Percentiles rank a stretch among this genome's conserved stretches.
phyloP scores from a whole-genome alignment of 768 basidiomycete genomes.

The Suillus subluteus region DNA sequence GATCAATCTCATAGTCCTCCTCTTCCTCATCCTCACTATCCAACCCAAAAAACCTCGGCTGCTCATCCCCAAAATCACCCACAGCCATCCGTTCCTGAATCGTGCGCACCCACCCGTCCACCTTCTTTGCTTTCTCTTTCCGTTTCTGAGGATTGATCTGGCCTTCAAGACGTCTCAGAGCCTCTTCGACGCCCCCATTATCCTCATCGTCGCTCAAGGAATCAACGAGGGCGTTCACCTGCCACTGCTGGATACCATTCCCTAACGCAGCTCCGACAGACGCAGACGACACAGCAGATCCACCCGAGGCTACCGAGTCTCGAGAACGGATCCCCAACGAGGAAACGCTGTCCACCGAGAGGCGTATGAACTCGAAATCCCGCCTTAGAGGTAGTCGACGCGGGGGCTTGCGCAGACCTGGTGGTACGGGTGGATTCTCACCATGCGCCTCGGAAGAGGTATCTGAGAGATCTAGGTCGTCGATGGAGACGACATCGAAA shows the following conservation, averaged over 20 bases:
- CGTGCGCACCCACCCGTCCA: slow-evolving; percentile 80
- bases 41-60: slow-evolving; percentile 55
- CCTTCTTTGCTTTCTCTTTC: slow-evolving; percentile 72
- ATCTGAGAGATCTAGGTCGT: slow-evolving; percentile 82
- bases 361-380: slow-evolving; percentile 79
- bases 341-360: slow-evolving; percentile 72
- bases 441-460: slow-evolving; percentile 60
- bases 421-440: slow-evolving; percentile 44
- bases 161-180: slow-evolving; percentile 80
- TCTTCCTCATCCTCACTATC: slow-evolving; percentile 46
- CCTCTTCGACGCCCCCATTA: slow-evolving; percentile 78
- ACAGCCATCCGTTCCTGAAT: slow-evolving; percentile 68
- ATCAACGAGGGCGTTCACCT: slow-evolving; percentile 77
- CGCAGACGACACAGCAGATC: slow-evolving; percentile 34
- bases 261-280: slow-evolving; percentile 44
- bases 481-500: slow-evolving; percentile 76
- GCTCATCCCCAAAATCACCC: slow-evolving; percentile 66
- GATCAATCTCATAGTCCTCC: slow-evolving; percentile 36
- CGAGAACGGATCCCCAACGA: slow-evolving; percentile 77
- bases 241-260: slow-evolving; percentile 73
- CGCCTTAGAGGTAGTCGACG: slow-evolving; percentile 73
- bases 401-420: slow-evolving; percentile 56
- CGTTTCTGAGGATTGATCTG: slow-evolving; percentile 77
- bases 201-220: slow-evolving; percentile 73
- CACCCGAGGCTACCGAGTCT: slow-evolving; percentile 58